Conservation (phyloP, 1,139 yeast species). For the Saccharomyces hybrid region DNA sequence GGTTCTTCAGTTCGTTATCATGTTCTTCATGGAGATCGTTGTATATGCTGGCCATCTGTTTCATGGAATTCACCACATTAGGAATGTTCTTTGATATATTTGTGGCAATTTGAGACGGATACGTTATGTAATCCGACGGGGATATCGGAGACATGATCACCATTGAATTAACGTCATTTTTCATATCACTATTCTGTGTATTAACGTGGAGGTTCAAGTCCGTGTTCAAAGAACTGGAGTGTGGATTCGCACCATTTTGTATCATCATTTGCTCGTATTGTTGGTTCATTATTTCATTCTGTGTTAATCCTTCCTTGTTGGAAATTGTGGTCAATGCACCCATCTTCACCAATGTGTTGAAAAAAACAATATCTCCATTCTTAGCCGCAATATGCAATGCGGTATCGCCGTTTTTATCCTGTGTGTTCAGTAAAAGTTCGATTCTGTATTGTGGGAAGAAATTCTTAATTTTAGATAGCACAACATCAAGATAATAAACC, state of each 20-base stretch:
- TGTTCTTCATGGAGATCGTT: slow-evolving; percentile 20
- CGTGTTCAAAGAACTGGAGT: background rate
- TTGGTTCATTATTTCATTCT: slow-evolving; percentile 50
- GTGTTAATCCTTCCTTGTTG: slow-evolving; percentile 65
- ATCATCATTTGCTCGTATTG: slow-evolving; percentile 19
- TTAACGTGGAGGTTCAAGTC: background rate
- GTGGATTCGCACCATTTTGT: background rate
- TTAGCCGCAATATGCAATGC: slow-evolving; percentile 79
- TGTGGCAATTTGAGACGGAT: slow-evolving; percentile 30
- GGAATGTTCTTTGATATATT: slow-evolving; percentile 27
- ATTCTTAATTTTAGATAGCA: slow-evolving; percentile 65
- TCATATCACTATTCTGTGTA: background rate
- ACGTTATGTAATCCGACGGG: slow-evolving; percentile 18
- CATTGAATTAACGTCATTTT: background rate
- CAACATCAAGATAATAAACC: slow-evolving; percentile 69
- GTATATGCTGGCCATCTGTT: slow-evolving; percentile 48
- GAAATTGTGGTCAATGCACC: slow-evolving; percentile 66
- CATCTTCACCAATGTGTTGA: slow-evolving; percentile 61
- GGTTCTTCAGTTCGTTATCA: slow-evolving; percentile 15
- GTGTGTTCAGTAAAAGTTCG: slow-evolving; percentile 57
- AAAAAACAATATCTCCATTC: slow-evolving; percentile 66
- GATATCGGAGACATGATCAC: background rate
- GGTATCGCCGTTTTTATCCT: slow-evolving; percentile 79
- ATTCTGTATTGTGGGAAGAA: slow-evolving; percentile 45
- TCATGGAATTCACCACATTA: slow-evolving; percentile 31